Evolutionary conservation across 2,329 filamentous ascomycete species (phyloP), one percentile per base, ranked within the genome.

Genomic region (Claviceps spartinae): DNA sequence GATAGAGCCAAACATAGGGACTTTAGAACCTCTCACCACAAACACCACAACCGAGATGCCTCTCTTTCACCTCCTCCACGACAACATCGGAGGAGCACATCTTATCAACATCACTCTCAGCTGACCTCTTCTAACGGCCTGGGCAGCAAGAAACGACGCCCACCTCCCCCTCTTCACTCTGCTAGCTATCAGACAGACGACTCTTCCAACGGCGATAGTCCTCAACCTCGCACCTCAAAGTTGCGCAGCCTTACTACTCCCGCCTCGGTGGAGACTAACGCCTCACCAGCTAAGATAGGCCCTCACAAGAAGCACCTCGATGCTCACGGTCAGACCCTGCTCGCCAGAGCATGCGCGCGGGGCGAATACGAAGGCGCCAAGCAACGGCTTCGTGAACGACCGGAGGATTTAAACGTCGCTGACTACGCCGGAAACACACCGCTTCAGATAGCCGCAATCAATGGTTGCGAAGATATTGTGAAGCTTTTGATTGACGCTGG

Each of bases 341-440:
- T 98, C 24, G 89, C 91, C n/a, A 82, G 90, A 57, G 89, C 91
- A 30, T 95, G 89, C 66, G 87, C 90, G 40, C 83, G 84, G 59
- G 88, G 89, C 49, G 88, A 94, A 62, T 78, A 93, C 52, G 86
- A 91, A 1, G 74, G 75, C 9, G 89, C 88, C 16, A 90, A 86
- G 64, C 77, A 80, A 59, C 80, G 86, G 56, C 77, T 89, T 36
- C 73, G 78, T 8, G 87, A 94, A 63, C 80, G 89, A 20, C 89
- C 88, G 0, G 87, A 94, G 56, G 89, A 97, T 66, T 68, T 97
- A 51, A 87, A 98, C 59, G 79, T 90, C 53, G 82, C 87, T 24
- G 93, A 98, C 63, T 94, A 95, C 64, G 93, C 93, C 14, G 88
- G 88, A n/a, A 97, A 97, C 62, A 94, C 91, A 1, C 93, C 93